Evolutionary conservation across 73 alveolate genomes (phyloP), one percentile per base, ranked within the genome.

Genomic region (Blepharisma japonicum): DNA sequence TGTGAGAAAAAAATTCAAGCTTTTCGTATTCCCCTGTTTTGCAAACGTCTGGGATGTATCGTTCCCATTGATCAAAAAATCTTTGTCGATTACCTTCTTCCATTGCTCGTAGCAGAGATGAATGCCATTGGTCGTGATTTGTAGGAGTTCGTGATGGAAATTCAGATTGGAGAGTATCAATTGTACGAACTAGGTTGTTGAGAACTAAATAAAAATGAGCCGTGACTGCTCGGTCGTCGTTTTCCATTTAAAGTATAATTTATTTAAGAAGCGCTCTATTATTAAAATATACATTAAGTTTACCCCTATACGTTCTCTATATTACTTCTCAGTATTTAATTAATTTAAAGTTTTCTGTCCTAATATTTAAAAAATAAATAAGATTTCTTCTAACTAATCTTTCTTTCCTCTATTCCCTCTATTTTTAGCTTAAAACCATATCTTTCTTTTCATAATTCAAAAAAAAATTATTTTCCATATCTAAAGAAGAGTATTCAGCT

Each of bases 1-100:
- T 88, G 71, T 82, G 86, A 0, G 90, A 48, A 77, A 86, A 78
- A 79, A 93, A 93, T 78, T 90, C 97, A 14, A 93, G 86, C 72
- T 88, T 90, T 66, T 76, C 76, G 80, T 54, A 89, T 71, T 83
- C 89, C 23, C 82, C 81, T 86, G 80, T 56, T 81, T 78, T 68
- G 82, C 84, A 66, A 68, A 77, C 48, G 72, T 72, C 76, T 55
- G 92, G 92, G 7, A 89, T 81, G 71, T 81, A 70, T 50, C 87
- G 39, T 38, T 70, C 80, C 96, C 96, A 89, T 21, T 86, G 76
- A 4, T 77, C 71, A 55, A 89, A 61, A 77, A 89, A 89, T 55
- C 74, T 80, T 61, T 23, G n/a, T 85, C 83, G 85, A 70, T 81
- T 74, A 70, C 96, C 96, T 45, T 82, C 50, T 48, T 86, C 85